These are phyloP conservation scores for Globisporangium abappressorium DNA, from an alignment of 352 stramenopile genomes.

Conservation along the genomic window DNA sequence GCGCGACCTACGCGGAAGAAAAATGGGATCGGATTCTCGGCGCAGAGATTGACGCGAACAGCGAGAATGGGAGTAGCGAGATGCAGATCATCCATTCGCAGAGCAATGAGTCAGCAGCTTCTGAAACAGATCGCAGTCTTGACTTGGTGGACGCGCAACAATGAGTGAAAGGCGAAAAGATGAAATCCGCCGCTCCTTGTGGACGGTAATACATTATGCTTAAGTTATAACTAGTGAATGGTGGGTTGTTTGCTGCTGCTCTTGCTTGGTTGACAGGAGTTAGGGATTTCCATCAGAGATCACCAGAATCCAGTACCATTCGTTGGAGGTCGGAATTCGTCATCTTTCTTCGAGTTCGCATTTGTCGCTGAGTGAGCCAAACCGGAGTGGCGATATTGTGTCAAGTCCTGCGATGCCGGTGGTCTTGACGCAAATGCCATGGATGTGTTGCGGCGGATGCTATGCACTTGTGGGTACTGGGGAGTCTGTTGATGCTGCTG, in stretches of 20 bases:
- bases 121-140: slow-evolving; percentile 5
- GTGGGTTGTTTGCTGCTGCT: background rate
- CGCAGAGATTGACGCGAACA: slow-evolving; percentile 26
- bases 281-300: background rate
- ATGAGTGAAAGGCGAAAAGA: background rate
- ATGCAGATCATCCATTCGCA: slow-evolving; percentile 14
- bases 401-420: slow-evolving; percentile 2
- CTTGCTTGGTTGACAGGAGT: background rate
- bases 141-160: background rate
- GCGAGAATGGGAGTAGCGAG: slow-evolving; percentile 5
- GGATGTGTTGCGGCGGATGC: slow-evolving; percentile 9
- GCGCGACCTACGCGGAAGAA: slow-evolving; percentile 45
- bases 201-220: slow-evolving; percentile 17
- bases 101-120: slow-evolving; percentile 5
- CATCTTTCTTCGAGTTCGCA: slow-evolving; percentile 42
- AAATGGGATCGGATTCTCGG: slow-evolving; percentile 77
- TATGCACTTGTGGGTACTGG: background rate
- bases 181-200: background rate
- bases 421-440: slow-evolving; percentile 7
- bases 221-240: slow-evolving; percentile 13
- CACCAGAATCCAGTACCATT: slow-evolving; percentile 19
- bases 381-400: slow-evolving; percentile 23
- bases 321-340: slow-evolving; percentile 42
- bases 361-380: slow-evolving; percentile 9
- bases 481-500: slow-evolving; percentile 8